A percentile compares a stretch with the other conserved stretches of the same genome.
These are phyloP conservation scores for Diaporthe sp. DNA, from an alignment of 2,329 filamentous ascomycete species.

Conservation along the genomic window DNA sequence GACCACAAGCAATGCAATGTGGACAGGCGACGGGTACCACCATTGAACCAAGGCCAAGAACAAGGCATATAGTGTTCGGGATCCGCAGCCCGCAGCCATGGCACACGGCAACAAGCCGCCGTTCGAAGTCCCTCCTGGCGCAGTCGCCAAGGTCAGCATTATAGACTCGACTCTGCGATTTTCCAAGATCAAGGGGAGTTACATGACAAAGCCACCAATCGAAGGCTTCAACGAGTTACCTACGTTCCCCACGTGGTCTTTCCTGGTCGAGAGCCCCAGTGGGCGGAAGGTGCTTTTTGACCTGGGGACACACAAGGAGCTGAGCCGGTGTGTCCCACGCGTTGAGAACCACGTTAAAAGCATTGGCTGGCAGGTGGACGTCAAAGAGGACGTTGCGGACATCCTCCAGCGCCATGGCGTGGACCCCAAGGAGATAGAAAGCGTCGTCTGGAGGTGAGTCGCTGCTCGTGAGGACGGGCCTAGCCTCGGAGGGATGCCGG, in stretches of 20 bases:
- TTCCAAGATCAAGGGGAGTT: not conserved
- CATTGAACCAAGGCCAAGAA: not conserved
- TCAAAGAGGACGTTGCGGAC: slow-evolving; percentile 34
- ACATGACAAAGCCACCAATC: slow-evolving; percentile 8
- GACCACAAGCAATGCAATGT: too few species aligned
- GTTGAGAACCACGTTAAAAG: slow-evolving; percentile 20
- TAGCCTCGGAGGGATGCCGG: too few species aligned
- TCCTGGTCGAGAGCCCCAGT: slow-evolving; percentile 28
- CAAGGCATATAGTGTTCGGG: not conserved
- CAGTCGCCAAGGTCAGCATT: slow-evolving; percentile 33
- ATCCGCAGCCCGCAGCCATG: not conserved
- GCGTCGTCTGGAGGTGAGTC: slow-evolving; percentile 41
- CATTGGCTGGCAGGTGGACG: slow-evolving; percentile 5
- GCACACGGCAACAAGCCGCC: not conserved
- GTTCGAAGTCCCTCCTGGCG: slow-evolving; percentile 33
- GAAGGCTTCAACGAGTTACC: slow-evolving; percentile 19
- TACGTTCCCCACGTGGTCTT: slow-evolving; percentile 23
- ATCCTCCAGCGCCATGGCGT: slow-evolving; percentile 39
- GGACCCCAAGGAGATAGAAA: slow-evolving; percentile 32
- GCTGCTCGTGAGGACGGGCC: not conserved
- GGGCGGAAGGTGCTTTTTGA: slow-evolving; percentile 34
- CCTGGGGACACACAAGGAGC: slow-evolving; percentile 30
- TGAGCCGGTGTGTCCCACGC: slow-evolving; percentile 21
- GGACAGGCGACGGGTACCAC: not conserved
- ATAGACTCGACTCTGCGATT: slow-evolving; percentile 35